Evolutionary conservation across 306 rosid genomes (phyloP).

Genomic region (Castanospermum australe): DNA sequence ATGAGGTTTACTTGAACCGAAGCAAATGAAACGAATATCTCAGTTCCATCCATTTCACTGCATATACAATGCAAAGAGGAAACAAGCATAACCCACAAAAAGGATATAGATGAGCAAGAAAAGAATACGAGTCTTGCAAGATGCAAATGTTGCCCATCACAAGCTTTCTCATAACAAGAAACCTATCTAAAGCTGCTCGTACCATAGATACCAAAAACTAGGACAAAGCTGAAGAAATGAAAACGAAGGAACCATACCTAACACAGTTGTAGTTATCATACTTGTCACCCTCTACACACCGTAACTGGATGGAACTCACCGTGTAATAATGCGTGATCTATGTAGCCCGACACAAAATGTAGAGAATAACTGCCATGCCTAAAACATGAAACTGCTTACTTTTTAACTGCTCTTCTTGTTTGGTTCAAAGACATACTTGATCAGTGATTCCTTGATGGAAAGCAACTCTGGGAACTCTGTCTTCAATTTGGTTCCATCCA

Average conservation of each 20-base stretch:
- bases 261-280: slow-evolving; percentile 5
- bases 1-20: background rate
- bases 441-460: slow-evolving; percentile 72
- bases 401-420: slow-evolving; percentile 49
- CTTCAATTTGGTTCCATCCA: slow-evolving; percentile 80
- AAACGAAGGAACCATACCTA: slow-evolving; percentile 2
- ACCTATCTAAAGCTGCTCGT: slow-evolving; percentile 18
- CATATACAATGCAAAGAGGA: background rate
- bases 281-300: slow-evolving; percentile 22
- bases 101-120: slow-evolving; percentile 24
- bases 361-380: background rate
- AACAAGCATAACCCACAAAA: slow-evolving; percentile 8
- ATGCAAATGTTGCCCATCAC: slow-evolving; percentile 11
- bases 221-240: background rate
- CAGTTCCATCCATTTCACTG: slow-evolving; percentile 6
- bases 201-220: background rate
- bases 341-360: background rate
- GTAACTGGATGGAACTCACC: slow-evolving; percentile 18
- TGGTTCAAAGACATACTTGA: slow-evolving; percentile 66
- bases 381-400: slow-evolving; percentile 30
- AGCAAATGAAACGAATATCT: background rate
- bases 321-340: background rate
- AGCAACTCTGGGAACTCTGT: slow-evolving; percentile 84
- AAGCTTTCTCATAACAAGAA: slow-evolving; percentile 4
- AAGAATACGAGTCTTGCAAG: slow-evolving; percentile 22